Conservation (phyloP, 2,329 filamentous ascomycete species). For the Nemania sp. region DNA sequence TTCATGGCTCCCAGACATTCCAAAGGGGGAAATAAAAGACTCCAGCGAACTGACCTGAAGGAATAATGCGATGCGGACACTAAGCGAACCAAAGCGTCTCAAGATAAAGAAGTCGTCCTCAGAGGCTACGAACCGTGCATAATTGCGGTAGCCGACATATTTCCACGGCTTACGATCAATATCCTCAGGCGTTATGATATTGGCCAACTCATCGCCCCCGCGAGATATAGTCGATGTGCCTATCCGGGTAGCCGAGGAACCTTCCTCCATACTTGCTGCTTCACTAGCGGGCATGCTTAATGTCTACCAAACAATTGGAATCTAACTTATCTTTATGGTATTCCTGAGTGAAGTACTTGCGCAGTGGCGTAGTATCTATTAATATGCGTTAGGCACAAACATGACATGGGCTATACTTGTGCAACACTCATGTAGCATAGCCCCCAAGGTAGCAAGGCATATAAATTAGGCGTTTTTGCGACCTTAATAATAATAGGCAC, state of each 20-base stretch:
- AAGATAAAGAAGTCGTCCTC: constrained; percentile 1
- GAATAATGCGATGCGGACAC: neutral
- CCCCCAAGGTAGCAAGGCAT: neutral
- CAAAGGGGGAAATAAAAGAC: too few species aligned
- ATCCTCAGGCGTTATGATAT: neutral
- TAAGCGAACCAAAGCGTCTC: neutral
- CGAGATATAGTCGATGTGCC: neutral
- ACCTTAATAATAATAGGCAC: neutral
- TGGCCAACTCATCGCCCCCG: neutral
- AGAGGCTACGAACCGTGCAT: neutral
- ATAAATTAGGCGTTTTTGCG: neutral
- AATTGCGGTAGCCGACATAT: constrained; percentile 1
- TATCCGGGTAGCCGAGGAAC: neutral
- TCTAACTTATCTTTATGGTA: too few species aligned
- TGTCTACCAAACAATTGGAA: too few species aligned
- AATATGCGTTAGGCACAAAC: neutral
- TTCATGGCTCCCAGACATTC: too few species aligned
- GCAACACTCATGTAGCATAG: neutral
- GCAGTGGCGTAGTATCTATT: too few species aligned
- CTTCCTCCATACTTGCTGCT: neutral
- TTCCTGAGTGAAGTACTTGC: neutral
- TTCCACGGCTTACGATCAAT: constrained; percentile 4
- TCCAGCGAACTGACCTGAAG: too few species aligned
- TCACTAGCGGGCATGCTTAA: neutral
- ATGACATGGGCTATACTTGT: too few species aligned